Evolutionary conservation across 139 green algal species (phyloP).

Genomic region (Tetradesmus obliquus): DNA sequence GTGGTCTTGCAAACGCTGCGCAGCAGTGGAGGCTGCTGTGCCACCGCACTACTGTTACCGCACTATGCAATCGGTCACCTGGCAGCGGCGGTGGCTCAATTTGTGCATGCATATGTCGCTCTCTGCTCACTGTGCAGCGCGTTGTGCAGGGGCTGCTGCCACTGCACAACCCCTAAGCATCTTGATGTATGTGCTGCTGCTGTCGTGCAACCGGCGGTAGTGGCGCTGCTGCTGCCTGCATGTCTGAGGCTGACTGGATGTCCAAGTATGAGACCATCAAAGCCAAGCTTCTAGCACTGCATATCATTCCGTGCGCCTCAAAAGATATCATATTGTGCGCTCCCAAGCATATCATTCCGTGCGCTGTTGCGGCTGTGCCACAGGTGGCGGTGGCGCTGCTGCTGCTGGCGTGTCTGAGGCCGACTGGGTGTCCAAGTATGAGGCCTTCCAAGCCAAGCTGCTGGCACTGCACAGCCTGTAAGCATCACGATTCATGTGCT

Average conservation of each 20-base stretch:
- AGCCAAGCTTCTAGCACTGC: neutral
- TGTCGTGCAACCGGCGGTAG: too few relatives aligned
- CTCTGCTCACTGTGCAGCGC: too few relatives aligned
- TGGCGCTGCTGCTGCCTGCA: neutral
- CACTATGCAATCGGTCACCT: too few relatives aligned
- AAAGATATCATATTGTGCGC: too few relatives aligned
- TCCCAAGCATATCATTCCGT: too few relatives aligned
- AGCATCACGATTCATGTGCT: neutral
- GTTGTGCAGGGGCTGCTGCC: too few relatives aligned
- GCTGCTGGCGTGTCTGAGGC: neutral
- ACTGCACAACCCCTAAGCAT: too few relatives aligned
- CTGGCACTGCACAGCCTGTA: neutral
- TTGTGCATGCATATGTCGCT: too few relatives aligned
- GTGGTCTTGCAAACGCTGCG: slow-evolving; percentile 45
- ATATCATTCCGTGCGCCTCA: neutral
- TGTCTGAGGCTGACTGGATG: neutral
- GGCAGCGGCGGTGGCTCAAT: too few relatives aligned
- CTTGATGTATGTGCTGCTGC: too few relatives aligned
- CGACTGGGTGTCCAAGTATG: neutral
- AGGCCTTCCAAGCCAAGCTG: too few relatives aligned
- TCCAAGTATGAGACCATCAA: neutral
- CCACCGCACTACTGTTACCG: slow-evolving; percentile 6
- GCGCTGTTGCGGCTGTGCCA: too few relatives aligned
- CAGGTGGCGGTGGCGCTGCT: neutral
- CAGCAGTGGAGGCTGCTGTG: slow-evolving; percentile 66